Base-by-base conservation (phyloP, 2,329 filamentous ascomycete species). In the Alternaria sp. region DNA sequence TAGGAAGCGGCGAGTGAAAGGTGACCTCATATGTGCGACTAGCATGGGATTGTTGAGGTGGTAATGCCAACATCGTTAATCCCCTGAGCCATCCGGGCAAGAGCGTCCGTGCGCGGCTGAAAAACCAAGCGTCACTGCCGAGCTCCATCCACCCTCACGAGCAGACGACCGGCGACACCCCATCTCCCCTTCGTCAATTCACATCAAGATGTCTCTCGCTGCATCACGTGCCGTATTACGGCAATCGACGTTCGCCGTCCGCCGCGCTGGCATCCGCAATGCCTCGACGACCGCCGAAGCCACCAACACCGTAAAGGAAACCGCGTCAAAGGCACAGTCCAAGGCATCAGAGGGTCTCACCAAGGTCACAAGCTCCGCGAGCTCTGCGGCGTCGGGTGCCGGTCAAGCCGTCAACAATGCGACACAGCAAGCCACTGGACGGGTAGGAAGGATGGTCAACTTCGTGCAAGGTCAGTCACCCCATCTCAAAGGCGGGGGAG, bases 291-390 rank as follows among this genome's bases (percentile, higher is more conserved):
- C 81, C 36, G 77, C 82, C 68, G 80, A 83, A 72, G 80, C 79
- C 66, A 77, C 81, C 64, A 75, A 75, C 51, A 78, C 79, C 26
- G 82, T 79, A 48, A 83, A 83, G 76, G 81, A 83, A 65, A 81
- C 78, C 65, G 77, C 79, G 54, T 70, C 74, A 73, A 93, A 93
- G 86, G 93, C 93, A 60, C 70, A 75, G 60, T 78, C 84, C 74
- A 94, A 93, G 86, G 94, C 94, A 64, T 86, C 89, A 67, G 86
- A 96, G 82, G 93, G 93, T 67, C 87, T 97, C 56, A 92, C 91
- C 72, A 89, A 89, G 77, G 94, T 95, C 74, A 85, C 90, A 66
- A 89, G 91, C 72, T 89, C 92, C 54, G 94, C 93, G 71, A 92
- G 92, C 58, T 89, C 91, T 63, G 91, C 89, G 63, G 84, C 96